Evolutionary conservation across 352 stramenopile species (phyloP), one percentile per base, ranked within the genome.

Genomic region (Phytopythium mirpurense): DNA sequence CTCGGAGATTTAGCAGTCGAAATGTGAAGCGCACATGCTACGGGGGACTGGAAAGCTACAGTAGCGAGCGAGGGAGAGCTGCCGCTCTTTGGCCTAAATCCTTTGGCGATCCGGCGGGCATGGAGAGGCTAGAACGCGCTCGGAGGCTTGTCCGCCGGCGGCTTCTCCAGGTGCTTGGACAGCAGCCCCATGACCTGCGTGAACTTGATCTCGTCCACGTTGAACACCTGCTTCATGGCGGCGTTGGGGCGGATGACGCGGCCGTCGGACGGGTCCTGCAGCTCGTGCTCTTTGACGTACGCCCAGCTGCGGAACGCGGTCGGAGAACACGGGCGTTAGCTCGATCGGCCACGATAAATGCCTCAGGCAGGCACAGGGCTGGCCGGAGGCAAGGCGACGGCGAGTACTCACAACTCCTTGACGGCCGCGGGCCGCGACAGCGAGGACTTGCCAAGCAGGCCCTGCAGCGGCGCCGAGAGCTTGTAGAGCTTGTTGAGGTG

Each of bases 351-450:
- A n/a, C n/a, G n/a, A n/a, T n/a, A n/a, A n/a, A n/a, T n/a, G n/a
- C n/a, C n/a, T n/a, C n/a, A n/a, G n/a, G n/a, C n/a, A n/a, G n/a
- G n/a, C n/a, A n/a, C n/a, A n/a, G n/a, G n/a, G n/a, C n/a, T n/a
- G n/a, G n/a, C n/a, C n/a, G n/a, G n/a, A n/a, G n/a, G n/a, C n/a
- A n/a, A n/a, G n/a, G n/a, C n/a, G n/a, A n/a, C n/a, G n/a, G n/a
- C n/a, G n/a, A n/a, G n/a, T n/a, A 87, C 78, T 56, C 49, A 91
- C 81, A 91, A 89, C 42, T 91, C 81, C 56, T 91, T 91, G 16
- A 88, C 57, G 14, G 81, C 81, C 7, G 72, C 76, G 1, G 74
- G 74, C 15, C 78, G 78, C 26, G 81, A 84, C 43, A 89, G 76
- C 63, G 85, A 72, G 11, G 54, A 68, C 60, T 91, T 89, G 63